Evolutionary conservation across 164 flowering plant species (phyloP).

Genomic region (Annona squamosa): DNA sequence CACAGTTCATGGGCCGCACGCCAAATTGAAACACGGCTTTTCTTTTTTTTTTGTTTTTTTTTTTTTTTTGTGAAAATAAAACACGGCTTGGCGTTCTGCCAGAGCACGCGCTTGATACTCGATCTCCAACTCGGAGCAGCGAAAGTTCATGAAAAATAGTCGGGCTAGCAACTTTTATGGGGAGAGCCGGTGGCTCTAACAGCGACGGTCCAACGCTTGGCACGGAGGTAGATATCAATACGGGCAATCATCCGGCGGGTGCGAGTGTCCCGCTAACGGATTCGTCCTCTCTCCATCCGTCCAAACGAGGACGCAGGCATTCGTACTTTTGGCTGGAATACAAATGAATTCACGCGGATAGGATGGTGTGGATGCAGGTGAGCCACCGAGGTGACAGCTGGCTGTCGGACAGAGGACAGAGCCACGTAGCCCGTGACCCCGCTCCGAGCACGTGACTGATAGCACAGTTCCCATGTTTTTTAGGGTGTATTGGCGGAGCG

Average conservation of each 20-base stretch:
- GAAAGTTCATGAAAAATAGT: too few relatives aligned
- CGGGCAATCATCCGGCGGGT: too few relatives aligned
- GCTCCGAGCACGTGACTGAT: constrained; percentile 1
- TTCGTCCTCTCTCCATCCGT: background rate
- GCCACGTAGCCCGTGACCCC: background rate
- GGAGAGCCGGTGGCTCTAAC: too few relatives aligned
- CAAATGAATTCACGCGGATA: background rate
- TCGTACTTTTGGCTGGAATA: background rate
- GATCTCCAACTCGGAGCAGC: too few relatives aligned
- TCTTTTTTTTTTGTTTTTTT: too few relatives aligned
- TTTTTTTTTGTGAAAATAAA: too few relatives aligned
- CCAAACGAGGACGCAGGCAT: background rate
- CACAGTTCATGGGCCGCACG: background rate
- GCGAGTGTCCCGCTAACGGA: too few relatives aligned
- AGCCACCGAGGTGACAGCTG: constrained; percentile 12
- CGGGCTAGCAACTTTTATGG: too few relatives aligned
- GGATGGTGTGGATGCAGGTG: constrained; percentile 1
- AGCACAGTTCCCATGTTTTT: background rate
- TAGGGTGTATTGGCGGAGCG: background rate
- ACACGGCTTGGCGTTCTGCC: background rate
- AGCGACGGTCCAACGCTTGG: too few relatives aligned
- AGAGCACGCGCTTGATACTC: background rate
- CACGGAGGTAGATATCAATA: too few relatives aligned
- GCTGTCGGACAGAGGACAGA: constrained; percentile 2
- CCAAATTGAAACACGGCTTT: background rate